phyloP scores from a whole-genome alignment of 768 basidiomycete genomes.

The Leccinum variicolor region DNA sequence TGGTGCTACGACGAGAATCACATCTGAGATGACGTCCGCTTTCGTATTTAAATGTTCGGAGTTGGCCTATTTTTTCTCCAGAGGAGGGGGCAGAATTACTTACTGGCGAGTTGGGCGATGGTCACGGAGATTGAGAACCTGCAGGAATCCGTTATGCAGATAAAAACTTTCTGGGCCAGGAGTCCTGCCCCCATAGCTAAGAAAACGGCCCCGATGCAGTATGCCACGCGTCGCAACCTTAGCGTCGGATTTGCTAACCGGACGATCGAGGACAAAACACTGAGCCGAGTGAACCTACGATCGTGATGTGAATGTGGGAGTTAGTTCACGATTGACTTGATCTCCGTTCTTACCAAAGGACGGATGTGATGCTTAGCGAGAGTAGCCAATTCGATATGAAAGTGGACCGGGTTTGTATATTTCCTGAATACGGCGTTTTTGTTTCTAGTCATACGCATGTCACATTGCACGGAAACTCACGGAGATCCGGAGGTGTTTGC shows the following conservation, averaged over 20 bases:
- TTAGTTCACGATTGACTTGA: neutral
- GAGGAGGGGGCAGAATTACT: constrained; percentile 1
- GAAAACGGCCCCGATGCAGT: constrained; percentile 17
- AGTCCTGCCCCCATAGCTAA: constrained; percentile 13
- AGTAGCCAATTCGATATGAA: constrained; percentile 13
- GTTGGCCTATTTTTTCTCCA: neutral
- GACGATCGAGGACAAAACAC: constrained; percentile 25
- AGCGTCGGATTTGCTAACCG: constrained; percentile 17
- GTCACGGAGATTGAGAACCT: neutral
- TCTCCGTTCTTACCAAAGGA: constrained; percentile 19
- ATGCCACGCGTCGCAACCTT: constrained; percentile 10
- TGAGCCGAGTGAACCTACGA: constrained; percentile 25
- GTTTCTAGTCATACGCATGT: neutral
- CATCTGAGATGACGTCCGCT: constrained; percentile 25
- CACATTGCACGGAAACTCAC: constrained; percentile 10
- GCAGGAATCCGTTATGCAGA: constrained; percentile 9
- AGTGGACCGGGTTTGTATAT: neutral
- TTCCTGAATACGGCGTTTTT: neutral
- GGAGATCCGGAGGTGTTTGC: neutral
- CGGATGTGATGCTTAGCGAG: constrained; percentile 16
- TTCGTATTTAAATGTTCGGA: neutral
- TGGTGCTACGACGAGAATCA: constrained; percentile 15
- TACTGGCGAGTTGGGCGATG: constrained; percentile 24
- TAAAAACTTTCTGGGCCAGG: constrained; percentile 16
- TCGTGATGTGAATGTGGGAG: neutral